These are phyloP conservation scores for Fusarium sp. DNA, from an alignment of 2,329 filamentous ascomycete species.

Conservation along the genomic window DNA sequence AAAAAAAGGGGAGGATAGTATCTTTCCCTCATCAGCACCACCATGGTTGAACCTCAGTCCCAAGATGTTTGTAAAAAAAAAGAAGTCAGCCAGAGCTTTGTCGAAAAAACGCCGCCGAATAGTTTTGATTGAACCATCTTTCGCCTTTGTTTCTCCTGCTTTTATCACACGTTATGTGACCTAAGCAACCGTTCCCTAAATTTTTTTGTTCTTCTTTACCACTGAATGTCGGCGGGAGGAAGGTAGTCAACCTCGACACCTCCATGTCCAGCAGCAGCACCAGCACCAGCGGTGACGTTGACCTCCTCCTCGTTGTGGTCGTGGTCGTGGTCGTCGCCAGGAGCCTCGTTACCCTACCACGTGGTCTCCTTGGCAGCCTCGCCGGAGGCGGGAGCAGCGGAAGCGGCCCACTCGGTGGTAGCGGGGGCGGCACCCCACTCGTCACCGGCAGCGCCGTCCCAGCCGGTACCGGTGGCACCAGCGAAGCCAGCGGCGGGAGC, in stretches of 20 bases:
- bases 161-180: background rate
- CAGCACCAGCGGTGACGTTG: background rate
- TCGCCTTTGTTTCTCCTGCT: constrained; percentile 30
- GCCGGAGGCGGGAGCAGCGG: constrained; percentile 34
- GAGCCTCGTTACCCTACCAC: constrained; percentile 55
- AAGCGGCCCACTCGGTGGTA: constrained; percentile 74
- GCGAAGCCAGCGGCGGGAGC: constrained; percentile 75
- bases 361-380: constrained; percentile 63
- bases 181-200: constrained; percentile 17
- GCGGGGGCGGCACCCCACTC: constrained; percentile 72
- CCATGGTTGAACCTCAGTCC: constrained; percentile 62
- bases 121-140: constrained; percentile 42
- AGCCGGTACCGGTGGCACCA: constrained; percentile 61
- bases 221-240: constrained; percentile 8
- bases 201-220: constrained; percentile 36
- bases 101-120: constrained; percentile 41
- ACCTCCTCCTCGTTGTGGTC: constrained; percentile 6
- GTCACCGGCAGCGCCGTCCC: constrained; percentile 64
- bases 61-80: constrained; percentile 26
- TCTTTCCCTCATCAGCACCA: constrained; percentile 99
- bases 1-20: constrained; percentile 65
- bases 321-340: constrained; percentile 14
- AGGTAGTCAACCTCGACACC: background rate
- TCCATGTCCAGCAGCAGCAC: background rate
- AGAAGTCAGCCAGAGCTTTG: constrained; percentile 39